Conservation (phyloP, 2,329 filamentous ascomycete species). For the Colletotrichum melonis region DNA sequence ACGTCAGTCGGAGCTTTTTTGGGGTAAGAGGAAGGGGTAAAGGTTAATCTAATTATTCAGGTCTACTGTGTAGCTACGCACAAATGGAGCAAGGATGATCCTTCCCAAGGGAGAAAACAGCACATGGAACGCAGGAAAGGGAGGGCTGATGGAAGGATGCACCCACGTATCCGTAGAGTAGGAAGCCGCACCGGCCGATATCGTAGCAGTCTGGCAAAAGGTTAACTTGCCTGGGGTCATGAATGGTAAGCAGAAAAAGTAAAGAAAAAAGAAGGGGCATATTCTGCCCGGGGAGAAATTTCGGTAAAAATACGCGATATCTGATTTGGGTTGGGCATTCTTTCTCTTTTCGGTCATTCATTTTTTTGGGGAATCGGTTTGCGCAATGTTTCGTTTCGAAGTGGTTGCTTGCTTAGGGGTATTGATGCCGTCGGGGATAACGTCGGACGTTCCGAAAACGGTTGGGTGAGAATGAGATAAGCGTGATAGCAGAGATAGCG, state of each 20-base stretch:
- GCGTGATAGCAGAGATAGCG: background rate
- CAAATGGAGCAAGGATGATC: constrained; percentile 17
- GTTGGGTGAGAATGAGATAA: background rate
- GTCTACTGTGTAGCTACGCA: background rate
- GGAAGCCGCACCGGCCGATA: background rate
- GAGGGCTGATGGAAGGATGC: background rate
- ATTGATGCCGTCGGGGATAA: background rate
- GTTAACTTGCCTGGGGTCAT: background rate
- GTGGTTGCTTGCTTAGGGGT: background rate
- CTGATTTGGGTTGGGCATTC: background rate
- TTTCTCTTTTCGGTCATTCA: background rate
- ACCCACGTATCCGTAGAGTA: background rate
- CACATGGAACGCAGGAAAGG: background rate
- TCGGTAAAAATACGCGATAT: background rate
- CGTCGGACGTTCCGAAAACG: background rate
- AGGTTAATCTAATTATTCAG: constrained; percentile 4
- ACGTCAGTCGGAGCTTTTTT: constrained; percentile 7
- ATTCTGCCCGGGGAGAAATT: constrained; percentile 32
- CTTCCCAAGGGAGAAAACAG: background rate
- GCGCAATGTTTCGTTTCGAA: background rate
- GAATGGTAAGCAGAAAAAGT: background rate
- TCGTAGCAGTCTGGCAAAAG: background rate
- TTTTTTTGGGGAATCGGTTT: background rate
- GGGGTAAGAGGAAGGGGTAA: background rate
- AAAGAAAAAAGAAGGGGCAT: background rate